Conservation (phyloP, 2,329 filamentous ascomycete genomes). For the Fusarium sp. region DNA sequence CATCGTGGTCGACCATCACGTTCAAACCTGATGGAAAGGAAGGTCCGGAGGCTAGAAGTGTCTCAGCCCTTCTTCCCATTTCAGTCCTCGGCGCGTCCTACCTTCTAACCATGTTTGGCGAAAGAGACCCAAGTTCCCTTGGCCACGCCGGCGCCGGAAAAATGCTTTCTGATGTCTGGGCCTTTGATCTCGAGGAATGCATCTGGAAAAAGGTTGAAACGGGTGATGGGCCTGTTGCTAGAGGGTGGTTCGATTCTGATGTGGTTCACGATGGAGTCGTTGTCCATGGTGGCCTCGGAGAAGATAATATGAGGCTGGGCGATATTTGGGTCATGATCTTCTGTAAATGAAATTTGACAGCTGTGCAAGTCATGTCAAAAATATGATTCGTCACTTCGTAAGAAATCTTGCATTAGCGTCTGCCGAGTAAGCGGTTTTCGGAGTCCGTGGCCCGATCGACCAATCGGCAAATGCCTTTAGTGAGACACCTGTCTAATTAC, state of each 20-base stretch:
- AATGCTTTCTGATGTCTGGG: not conserved
- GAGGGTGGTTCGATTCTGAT: constrained; percentile 11
- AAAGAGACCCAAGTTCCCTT: not conserved
- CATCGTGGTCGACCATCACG: not conserved
- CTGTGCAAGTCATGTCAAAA: not conserved
- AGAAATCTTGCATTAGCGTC: not conserved
- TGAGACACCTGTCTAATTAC: not conserved
- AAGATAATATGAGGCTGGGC: not conserved
- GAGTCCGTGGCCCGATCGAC: not conserved
- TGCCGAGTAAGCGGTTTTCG: not conserved
- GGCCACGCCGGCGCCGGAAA: constrained; percentile 10
- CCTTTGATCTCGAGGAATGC: accelerated
- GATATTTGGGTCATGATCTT: not conserved
- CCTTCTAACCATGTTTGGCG: constrained; percentile 1
- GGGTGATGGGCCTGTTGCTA: not conserved
- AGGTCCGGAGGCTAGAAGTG: constrained; percentile 1
- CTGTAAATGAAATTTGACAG: not conserved
- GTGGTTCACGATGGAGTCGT: not conserved
- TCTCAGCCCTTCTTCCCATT: not conserved
- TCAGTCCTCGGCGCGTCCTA: accelerated
- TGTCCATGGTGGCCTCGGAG: not conserved
- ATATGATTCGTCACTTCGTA: not conserved
- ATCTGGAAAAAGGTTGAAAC: not conserved
- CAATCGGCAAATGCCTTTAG: not conserved
- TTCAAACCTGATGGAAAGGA: not conserved